Evolutionary conservation across 768 basidiomycete genomes (phyloP), one percentile per base, ranked within the genome.

Genomic region (Rhizopogon vinicolor): DNA sequence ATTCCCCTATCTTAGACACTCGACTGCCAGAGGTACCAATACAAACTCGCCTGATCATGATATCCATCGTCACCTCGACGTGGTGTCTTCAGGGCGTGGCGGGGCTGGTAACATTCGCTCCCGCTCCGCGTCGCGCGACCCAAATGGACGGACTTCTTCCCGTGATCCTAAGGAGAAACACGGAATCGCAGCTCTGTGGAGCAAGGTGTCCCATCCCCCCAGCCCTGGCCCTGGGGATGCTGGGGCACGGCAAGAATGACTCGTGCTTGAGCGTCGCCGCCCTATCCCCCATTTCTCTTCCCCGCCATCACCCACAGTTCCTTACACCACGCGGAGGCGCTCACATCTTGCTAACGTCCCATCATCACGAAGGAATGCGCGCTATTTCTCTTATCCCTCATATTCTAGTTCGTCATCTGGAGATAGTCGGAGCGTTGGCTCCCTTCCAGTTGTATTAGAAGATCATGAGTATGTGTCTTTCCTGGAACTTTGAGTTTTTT

Each of bases 1-100:
- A 53, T 37, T 13, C 31, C 19, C 22, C n/a, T 35, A 13, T 50
- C 16, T 13, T 52, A 85, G 83, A 13, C 85, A 87, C 64, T 87
- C 85, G 4, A 82, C 80, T 1, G 86, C 86, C 44, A 82, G 87
- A 49, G 87, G 87, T 19, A 80, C 78, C 0, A n/a, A 48, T 28
- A 19, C 56, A 0, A 71, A 67, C 28, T 68, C 69, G 5, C 80
- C 80, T 1, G 63, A 65, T 0, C 59, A 77, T 41, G 80, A 82
- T 18, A 51, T 29, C 10, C 64, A 70, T 48, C 63, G 64, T 35
- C 40, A 50, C 5, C 58, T 58, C 5, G 72, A 69, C 0, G 72
- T 61, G 46, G 77, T 74, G 56, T 75, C 76, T 5, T 68, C 74
- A 3, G 85, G 85, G 0, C 81, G 86, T 25, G 85, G 86, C 7